Base-by-base conservation (phyloP, 768 basidiomycete genomes). In the Leucocoprinus birnbaumii region DNA sequence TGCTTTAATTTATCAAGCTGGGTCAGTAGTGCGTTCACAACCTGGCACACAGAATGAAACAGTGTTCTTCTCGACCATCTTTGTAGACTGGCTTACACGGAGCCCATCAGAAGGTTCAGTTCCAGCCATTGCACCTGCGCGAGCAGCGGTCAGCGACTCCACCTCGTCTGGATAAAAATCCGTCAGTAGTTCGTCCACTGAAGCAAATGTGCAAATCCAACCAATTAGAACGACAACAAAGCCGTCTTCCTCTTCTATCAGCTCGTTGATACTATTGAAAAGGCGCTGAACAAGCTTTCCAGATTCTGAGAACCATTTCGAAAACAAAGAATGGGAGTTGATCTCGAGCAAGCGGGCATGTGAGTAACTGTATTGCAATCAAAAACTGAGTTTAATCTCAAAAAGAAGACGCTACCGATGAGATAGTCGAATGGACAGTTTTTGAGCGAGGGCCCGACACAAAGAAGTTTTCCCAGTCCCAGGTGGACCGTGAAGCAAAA, bases 271-370 rank as follows among this genome's bases (percentile, higher is more conserved):
- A 56, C 81, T 89, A 37, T 79, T 82, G 66, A 98, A 99, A 16
- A 99, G 76, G 45, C 89, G 83, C 64, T 98, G 96, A 1, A 99
- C 97, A 25, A 99, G 84, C 69, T 99, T 99, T 14, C 97, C 97
- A 0, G 94, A 97, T 67, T 99, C 97, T 0, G 95, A 98, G 72
- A 98, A 99, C 96, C 97, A 99, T 62, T 94, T 91, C 14, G 93
- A 95, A 68, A 99, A 98, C 14, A 99, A 79, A 1, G 95, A 98
- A 71, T 98, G 97, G 0, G 97, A 95, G 66, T 98, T 98, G 65
- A 99, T 97, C 69, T 99, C 97, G 43, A 99, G 80, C 10, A 99
- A 76, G 44, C 93, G 89, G 34, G 92, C 83, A 68, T 90, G 81
- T 0, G 88, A 76, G 66, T 97, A 99, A 24, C 94, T 96, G 62